phyloP scores from a whole-genome alignment of 2,329 filamentous ascomycete genomes.

The Lasiodiplodia gonubiensis region DNA sequence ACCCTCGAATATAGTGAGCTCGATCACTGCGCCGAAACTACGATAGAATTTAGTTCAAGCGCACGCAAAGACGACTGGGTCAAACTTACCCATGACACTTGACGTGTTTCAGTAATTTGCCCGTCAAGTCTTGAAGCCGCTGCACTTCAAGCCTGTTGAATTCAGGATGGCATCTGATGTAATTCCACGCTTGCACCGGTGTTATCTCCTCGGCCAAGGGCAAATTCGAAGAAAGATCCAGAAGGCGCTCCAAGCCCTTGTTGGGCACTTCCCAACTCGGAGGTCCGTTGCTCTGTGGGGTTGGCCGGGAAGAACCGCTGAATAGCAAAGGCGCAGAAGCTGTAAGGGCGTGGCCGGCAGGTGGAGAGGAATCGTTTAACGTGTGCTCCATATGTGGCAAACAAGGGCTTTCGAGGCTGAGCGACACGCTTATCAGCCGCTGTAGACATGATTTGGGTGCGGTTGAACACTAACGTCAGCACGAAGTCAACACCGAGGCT shows the following conservation, averaged over 20 bases:
- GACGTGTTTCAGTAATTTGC: background rate
- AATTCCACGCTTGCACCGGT: slow-evolving; percentile 46
- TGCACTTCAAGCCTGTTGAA: slow-evolving; percentile 34
- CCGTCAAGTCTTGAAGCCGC: slow-evolving; percentile 26
- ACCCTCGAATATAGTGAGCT: background rate
- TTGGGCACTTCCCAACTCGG: slow-evolving; percentile 33
- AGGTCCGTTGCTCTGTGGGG: slow-evolving; percentile 29
- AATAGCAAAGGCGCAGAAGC: slow-evolving; percentile 39
- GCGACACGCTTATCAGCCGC: background rate
- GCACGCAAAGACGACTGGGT: background rate
- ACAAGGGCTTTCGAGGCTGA: slow-evolving; percentile 5
- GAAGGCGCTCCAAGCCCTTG: slow-evolving; percentile 34
- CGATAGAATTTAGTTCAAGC: background rate
- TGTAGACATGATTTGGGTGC: too few relatives aligned
- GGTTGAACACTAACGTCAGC: background rate
- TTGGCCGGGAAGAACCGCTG: slow-evolving; percentile 30
- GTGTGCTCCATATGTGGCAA: slow-evolving; percentile 21
- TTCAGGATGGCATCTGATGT: slow-evolving; percentile 36
- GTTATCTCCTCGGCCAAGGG: slow-evolving; percentile 41
- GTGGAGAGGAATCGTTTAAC: slow-evolving; percentile 28
- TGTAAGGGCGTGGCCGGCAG: slow-evolving; percentile 41
- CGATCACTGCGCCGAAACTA: background rate
- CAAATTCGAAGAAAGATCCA: slow-evolving; percentile 33
- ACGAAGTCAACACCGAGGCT: background rate
- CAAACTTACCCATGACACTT: background rate